Percentiles rank a stretch among this genome's conserved stretches.
Conservation (phyloP, 2,329 filamentous ascomycete genomes). For the Colletotrichum coccodes region DNA sequence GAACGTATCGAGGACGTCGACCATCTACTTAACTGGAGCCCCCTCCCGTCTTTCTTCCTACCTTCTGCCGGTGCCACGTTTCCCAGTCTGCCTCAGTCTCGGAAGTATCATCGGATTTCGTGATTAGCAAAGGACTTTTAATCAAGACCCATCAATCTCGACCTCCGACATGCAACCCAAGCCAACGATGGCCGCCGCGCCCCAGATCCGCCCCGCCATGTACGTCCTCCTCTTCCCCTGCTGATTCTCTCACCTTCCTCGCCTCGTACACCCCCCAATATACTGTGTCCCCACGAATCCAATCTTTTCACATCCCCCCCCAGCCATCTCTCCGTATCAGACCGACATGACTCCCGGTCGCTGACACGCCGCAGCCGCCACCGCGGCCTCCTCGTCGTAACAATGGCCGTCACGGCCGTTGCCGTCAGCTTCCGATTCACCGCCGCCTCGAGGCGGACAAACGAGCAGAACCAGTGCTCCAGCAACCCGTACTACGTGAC, state of each 20-base stretch:
- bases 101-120: neutral
- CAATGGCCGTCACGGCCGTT: constrained; percentile 42
- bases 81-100: neutral
- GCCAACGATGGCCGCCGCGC: constrained; percentile 11
- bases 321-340: neutral
- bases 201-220: constrained; percentile 30
- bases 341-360: neutral
- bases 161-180: constrained; percentile 13
- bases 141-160: neutral
- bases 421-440: constrained; percentile 45
- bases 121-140: neutral
- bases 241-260: constrained; percentile 38
- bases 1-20: neutral
- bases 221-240: constrained; percentile 39
- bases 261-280: constrained; percentile 12
- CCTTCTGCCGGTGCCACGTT: neutral
- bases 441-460: constrained; percentile 47
- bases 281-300: too few relatives aligned
- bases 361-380: constrained; percentile 44
- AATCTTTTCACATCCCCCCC: neutral
- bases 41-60: neutral
- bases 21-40: constrained; percentile 4
- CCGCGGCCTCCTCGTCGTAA: constrained; percentile 48
- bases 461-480: constrained; percentile 55
- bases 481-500: constrained; percentile 54